Base-by-base conservation (phyloP, 2,329 filamentous ascomycete genomes). In the Colletotrichum magnum region DNA sequence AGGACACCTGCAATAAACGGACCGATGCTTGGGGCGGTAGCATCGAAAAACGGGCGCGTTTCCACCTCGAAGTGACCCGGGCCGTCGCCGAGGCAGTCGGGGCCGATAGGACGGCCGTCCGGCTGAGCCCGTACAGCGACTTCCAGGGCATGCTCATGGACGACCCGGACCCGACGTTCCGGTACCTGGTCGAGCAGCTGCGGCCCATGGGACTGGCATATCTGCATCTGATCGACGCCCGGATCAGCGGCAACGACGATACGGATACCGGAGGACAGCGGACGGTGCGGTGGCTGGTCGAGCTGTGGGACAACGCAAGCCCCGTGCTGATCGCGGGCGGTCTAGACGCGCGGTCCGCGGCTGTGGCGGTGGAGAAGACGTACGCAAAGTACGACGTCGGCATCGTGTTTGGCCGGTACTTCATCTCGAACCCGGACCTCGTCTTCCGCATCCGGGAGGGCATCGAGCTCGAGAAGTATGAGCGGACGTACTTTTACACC, bases 81-180 rank as follows among this genome's bases (percentile, higher is more conserved):
- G 78, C 79, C 26, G 74, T 84, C 1, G 73, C 80, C 5, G 76
- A 74, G 1, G 82, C 81, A 4, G 77, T 86, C 13, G 89, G 89
- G 3, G 80, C 83, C 0, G 82, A 90, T 6, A 80, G 81, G 57
- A 82, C 83, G 9, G 86, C 81, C 6, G 85, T 91, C 52, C 83
- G 90, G 1, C 75, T 92, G 12, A 86, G 83, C 2, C 90, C 90
- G 0, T 92, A 85, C 77, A 84, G 83, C 47, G 78, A 80, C 5
- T 91, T 88, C 79, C 86, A 90, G 69, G 84, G 84, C 51, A 88
- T 91, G 87, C 78, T 80, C n/a, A 89, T 90, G 86, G 75, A 77
- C 1, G 84, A 91, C 53, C 88, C 89, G 0, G 73, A 86, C 4
- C 86, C 87, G 2, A 87, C 90, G 69, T 92, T 91, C 76, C 79